These are phyloP conservation scores for Citrus unshiu DNA, from an alignment of 345 rosid genomes.

Conservation along the genomic window DNA sequence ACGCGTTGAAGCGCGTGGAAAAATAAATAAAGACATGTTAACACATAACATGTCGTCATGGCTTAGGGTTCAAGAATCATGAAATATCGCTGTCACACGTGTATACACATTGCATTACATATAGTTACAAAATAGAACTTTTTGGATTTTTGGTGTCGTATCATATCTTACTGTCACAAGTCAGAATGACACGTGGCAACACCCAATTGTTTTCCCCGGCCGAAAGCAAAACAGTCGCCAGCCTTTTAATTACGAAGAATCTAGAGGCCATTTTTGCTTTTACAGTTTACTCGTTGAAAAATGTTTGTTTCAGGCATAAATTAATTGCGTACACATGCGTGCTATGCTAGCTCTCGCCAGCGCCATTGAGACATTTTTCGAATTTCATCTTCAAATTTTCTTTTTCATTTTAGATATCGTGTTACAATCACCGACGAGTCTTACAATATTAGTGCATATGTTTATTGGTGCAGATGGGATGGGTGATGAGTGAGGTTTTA, in stretches of 20 bases:
- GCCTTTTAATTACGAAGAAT: background rate
- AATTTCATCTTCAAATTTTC: background rate
- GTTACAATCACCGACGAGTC: background rate
- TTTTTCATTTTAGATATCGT: background rate
- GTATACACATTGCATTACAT: background rate
- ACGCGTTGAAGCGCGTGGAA: slow-evolving; percentile 6
- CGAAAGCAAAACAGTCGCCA: background rate
- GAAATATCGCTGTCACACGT: background rate
- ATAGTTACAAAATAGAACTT: background rate
- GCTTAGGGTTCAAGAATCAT: background rate
- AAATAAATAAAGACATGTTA: background rate
- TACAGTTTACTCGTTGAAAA: no score
- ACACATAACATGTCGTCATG: no score
- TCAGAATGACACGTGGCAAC: background rate
- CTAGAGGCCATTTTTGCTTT: background rate
- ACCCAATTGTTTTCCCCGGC: background rate
- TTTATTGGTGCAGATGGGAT: slow-evolving; percentile 58
- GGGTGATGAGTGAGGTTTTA: slow-evolving; percentile 84
- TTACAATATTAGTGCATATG: background rate
- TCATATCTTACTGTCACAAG: background rate
- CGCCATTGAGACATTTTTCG: no score
- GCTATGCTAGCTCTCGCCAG: background rate
- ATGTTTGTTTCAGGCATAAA: background rate
- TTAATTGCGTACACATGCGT: background rate
- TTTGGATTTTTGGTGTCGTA: background rate